A percentile compares a stretch with the other conserved stretches of the same genome.
phyloP scores from a whole-genome alignment of 2,329 filamentous ascomycete genomes.

The Incumbomyces lentus region DNA sequence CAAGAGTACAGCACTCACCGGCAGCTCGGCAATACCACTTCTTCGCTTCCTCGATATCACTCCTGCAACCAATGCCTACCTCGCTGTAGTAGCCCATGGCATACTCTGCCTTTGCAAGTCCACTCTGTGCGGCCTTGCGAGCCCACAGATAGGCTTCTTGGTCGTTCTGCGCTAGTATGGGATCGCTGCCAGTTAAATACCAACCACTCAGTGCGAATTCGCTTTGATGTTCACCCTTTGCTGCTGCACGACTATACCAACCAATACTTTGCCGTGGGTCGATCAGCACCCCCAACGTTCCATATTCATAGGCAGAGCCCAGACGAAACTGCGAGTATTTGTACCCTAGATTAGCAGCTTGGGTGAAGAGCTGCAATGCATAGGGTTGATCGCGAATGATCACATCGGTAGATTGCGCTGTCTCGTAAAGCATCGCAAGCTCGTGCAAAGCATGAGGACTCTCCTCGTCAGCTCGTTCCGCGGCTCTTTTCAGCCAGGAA shows the following conservation, averaged over 20 bases:
- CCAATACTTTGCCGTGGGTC: slow-evolving; percentile 77
- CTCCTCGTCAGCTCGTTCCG: slow-evolving; percentile 73
- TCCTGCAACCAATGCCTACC: slow-evolving; percentile 77
- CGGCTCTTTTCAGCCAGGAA: slow-evolving; percentile 85
- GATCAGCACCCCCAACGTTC: slow-evolving; percentile 67
- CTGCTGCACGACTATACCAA: slow-evolving; percentile 86
- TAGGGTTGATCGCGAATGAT: slow-evolving; percentile 75
- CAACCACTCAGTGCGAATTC: slow-evolving; percentile 79
- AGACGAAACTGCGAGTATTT: slow-evolving; percentile 90
- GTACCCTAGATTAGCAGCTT: slow-evolving; percentile 82
- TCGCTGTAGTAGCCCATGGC: slow-evolving; percentile 98
- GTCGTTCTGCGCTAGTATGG: slow-evolving; percentile 81
- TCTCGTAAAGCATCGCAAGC: slow-evolving; percentile 54
- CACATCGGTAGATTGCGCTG: slow-evolving; percentile 50
- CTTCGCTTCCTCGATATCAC: slow-evolving; percentile 89
- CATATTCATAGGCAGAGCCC: slow-evolving; percentile 83
- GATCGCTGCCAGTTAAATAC: slow-evolving; percentile 87
- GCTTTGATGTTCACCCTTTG: slow-evolving; percentile 87
- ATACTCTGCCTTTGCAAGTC: slow-evolving; percentile 88
- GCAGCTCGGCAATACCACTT: slow-evolving; percentile 97
- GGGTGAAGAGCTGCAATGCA: slow-evolving; percentile 67
- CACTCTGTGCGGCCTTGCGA: slow-evolving; percentile 77
- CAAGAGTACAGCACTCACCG: slow-evolving; percentile 51
- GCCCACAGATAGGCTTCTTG: slow-evolving; percentile 97
- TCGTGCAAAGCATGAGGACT: slow-evolving; percentile 95